Conservation (phyloP, 768 basidiomycete genomes). For the Leccinum disarticulatum region DNA sequence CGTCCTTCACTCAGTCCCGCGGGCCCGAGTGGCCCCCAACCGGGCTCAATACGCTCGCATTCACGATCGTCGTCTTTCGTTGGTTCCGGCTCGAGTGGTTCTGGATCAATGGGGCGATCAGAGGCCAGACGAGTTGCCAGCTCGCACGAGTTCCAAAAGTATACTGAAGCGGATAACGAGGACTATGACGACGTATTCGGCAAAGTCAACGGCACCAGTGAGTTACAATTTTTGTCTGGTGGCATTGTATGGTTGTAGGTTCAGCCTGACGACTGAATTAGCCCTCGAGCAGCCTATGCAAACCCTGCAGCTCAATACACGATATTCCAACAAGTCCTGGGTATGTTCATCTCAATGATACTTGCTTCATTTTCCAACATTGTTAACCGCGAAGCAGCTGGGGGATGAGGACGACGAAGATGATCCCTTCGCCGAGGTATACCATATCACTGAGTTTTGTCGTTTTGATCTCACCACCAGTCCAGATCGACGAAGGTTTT, state of each 20-base stretch:
- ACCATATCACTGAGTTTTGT: background rate
- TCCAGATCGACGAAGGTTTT: conserved; percentile 88
- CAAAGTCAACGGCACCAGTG: conserved; percentile 66
- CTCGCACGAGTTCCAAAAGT: conserved; percentile 75
- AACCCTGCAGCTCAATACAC: conserved; percentile 81
- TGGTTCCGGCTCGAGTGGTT: conserved; percentile 39
- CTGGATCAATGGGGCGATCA: conserved; percentile 62
- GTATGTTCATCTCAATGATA: conserved; percentile 37
- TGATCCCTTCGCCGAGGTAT: conserved; percentile 94
- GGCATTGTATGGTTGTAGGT: background rate
- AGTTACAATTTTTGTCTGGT: conserved; percentile 30
- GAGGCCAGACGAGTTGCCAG: conserved; percentile 57
- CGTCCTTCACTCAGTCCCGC: conserved; percentile 54
- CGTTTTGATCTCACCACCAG: conserved; percentile 4
- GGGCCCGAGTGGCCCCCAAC: conserved; percentile 23
- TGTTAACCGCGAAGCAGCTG: conserved; percentile 41
- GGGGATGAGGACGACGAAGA: conserved; percentile 88
- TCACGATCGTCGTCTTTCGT: conserved; percentile 60
- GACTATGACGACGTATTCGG: conserved; percentile 97
- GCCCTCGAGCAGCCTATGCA: conserved; percentile 61
- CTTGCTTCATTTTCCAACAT: background rate
- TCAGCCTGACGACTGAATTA: conserved; percentile 29
- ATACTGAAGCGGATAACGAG: conserved; percentile 84
- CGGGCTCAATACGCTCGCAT: conserved; percentile 42
- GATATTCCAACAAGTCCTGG: conserved; percentile 90